Percentiles rank a stretch among this genome's conserved stretches.
Evolutionary conservation across 176 grass and related monocot genomes (phyloP).

Genomic region (Aegilops sharonensis): DNA sequence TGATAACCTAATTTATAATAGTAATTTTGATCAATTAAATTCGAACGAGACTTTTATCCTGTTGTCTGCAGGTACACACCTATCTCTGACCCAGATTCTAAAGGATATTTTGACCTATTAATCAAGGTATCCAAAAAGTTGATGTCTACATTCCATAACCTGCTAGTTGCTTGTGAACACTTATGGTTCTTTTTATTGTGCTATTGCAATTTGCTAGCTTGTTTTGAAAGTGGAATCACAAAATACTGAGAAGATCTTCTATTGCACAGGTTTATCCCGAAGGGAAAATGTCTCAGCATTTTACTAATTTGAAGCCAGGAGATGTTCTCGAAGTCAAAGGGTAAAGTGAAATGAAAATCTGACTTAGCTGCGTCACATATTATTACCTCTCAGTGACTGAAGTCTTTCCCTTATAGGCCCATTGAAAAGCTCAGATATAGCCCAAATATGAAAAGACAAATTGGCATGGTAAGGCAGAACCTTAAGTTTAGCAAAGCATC

Average conservation of each 20-base stretch:
- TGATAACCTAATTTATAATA: neutral
- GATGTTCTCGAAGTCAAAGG: conserved; percentile 97
- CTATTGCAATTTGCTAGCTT: neutral
- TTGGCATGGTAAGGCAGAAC: conserved; percentile 80
- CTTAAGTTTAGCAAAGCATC: neutral
- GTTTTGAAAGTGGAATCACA: neutral
- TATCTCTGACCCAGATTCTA: conserved; percentile 85
- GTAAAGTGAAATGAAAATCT: conserved; percentile 42
- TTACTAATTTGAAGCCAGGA: conserved; percentile 84
- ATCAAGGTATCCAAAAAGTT: conserved; percentile 73
- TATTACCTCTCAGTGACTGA: conserved; percentile 25
- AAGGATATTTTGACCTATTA: conserved; percentile 90
- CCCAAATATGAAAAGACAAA: conserved; percentile 97
- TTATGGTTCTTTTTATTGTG: neutral
- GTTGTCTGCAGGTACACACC: conserved; percentile 74
- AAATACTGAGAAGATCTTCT: neutral
- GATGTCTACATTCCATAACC: neutral
- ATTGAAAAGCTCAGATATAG: conserved; percentile 98
- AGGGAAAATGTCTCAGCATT: conserved; percentile 96
- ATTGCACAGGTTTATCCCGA: conserved; percentile 84
- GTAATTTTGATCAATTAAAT: conserved; percentile 5
- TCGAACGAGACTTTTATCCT: conserved; percentile 8
- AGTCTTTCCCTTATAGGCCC: conserved; percentile 52
- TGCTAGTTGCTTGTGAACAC: neutral
- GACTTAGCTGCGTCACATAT: neutral